Conservation (phyloP, 2,329 filamentous ascomycete genomes). For the Xylariaceae sp. region DNA sequence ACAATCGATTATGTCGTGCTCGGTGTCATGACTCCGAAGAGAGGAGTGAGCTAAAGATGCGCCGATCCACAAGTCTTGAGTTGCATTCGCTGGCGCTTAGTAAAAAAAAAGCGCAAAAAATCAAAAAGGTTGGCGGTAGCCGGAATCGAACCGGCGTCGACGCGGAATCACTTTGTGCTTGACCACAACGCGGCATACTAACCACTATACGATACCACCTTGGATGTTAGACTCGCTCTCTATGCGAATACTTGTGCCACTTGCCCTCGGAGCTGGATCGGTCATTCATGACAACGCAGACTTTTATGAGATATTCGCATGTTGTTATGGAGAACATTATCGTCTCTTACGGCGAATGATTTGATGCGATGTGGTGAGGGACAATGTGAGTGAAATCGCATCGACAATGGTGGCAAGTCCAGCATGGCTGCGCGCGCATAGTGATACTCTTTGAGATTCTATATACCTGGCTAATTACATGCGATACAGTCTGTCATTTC, state of each 20-base stretch:
- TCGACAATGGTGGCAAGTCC: too few relatives aligned
- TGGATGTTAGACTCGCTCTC: neutral
- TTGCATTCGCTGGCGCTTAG: neutral
- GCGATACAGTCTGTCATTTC: too few relatives aligned
- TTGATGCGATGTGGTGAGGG: too few relatives aligned
- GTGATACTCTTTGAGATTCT: too few relatives aligned
- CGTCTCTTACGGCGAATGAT: too few relatives aligned
- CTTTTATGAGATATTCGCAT: too few relatives aligned
- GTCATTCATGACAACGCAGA: neutral
- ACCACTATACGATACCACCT: conserved; percentile 1
- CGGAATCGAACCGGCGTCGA: conserved; percentile 3
- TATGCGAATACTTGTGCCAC: neutral
- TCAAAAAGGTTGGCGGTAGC: neutral
- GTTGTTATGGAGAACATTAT: too few relatives aligned
- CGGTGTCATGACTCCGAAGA: too few relatives aligned
- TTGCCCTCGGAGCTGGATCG: neutral
- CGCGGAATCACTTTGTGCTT: neutral
- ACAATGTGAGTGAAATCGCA: too few relatives aligned
- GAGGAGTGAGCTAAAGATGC: neutral
- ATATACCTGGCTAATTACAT: too few relatives aligned
- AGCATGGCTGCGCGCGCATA: too few relatives aligned
- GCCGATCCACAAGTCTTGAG: neutral
- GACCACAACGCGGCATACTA: conserved; percentile 3
- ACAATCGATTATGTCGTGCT: neutral
- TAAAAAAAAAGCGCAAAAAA: neutral